Conservation (phyloP, 257 asterid genomes). For the Nicotiana sylvestris region DNA sequence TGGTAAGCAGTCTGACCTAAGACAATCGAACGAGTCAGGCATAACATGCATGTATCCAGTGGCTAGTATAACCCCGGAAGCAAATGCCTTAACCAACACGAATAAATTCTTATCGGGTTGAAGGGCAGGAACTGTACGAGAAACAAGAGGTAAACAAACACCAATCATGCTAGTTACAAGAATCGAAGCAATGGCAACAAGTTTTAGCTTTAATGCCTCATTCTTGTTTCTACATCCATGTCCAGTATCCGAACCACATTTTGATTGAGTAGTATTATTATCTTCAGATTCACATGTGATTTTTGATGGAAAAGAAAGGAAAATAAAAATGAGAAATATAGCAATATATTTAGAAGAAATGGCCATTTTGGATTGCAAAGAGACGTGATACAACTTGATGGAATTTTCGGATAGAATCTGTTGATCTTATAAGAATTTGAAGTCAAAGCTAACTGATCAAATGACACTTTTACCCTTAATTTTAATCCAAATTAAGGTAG, state of each 20-base stretch:
- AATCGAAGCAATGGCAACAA: conserved; percentile 32
- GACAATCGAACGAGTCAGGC: conserved; percentile 35
- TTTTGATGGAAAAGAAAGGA: neutral
- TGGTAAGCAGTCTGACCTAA: conserved; percentile 32
- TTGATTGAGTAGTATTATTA: neutral
- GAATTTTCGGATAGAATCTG: neutral
- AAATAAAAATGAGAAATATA: neutral
- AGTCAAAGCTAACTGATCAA: neutral
- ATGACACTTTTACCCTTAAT: neutral
- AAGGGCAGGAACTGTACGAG: conserved; percentile 22
- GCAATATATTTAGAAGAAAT: neutral
- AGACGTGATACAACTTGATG: neutral
- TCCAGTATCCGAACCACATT: conserved; percentile 9
- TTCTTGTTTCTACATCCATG: conserved; percentile 13
- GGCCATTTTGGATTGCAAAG: neutral
- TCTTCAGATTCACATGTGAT: neutral
- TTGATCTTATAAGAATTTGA: neutral
- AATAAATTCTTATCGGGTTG: conserved; percentile 28
- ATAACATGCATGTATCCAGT: conserved; percentile 45
- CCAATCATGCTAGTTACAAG: conserved; percentile 33
- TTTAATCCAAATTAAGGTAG: neutral
- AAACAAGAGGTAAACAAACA: conserved; percentile 29
- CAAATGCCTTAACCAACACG: conserved; percentile 37
- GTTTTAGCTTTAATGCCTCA: conserved; percentile 25
- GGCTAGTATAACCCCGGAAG: conserved; percentile 38